These are phyloP conservation scores for Colletotrichum tropicicola DNA, from an alignment of 2,329 filamentous ascomycete species.

Conservation along the genomic window DNA sequence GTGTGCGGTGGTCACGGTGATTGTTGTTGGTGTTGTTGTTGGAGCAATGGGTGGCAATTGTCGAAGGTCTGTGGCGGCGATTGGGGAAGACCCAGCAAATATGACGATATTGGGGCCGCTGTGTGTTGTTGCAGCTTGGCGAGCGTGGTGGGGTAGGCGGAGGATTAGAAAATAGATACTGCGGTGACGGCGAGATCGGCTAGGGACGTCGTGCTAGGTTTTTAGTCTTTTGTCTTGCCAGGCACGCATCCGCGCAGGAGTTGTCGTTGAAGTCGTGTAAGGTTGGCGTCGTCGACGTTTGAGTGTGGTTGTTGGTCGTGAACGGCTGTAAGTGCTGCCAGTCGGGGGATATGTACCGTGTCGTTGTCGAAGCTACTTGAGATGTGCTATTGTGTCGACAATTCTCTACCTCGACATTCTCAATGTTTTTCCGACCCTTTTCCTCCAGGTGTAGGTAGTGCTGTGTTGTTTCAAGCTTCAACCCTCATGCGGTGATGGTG, in stretches of 20 bases:
- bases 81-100: slow-evolving; percentile 1
- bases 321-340: slow-evolving; percentile 17
- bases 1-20: not conserved
- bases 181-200: slow-evolving; percentile 4
- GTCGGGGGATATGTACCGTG: no score
- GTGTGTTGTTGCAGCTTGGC: slow-evolving; percentile 3
- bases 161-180: slow-evolving; percentile 4
- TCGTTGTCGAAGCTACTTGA: no score
- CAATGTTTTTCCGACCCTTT: not conserved
- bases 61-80: not conserved
- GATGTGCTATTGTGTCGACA: no score
- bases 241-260: slow-evolving; percentile 3
- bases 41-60: not conserved
- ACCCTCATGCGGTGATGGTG: slow-evolving; percentile 8
- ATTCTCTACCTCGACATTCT: slow-evolving; percentile 23
- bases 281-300: slow-evolving; percentile 13
- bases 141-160: slow-evolving; percentile 7
- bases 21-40: not conserved
- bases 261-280: slow-evolving; percentile 15
- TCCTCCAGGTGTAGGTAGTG: not conserved
- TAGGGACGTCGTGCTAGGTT: not conserved
- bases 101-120: slow-evolving; percentile 5
- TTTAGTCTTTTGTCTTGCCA: slow-evolving; percentile 20
- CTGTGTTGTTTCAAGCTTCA: slow-evolving; percentile 3
- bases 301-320: not conserved